These are phyloP conservation scores for Trichoderma breve DNA, from an alignment of 2,329 filamentous ascomycete species.

Conservation along the genomic window DNA sequence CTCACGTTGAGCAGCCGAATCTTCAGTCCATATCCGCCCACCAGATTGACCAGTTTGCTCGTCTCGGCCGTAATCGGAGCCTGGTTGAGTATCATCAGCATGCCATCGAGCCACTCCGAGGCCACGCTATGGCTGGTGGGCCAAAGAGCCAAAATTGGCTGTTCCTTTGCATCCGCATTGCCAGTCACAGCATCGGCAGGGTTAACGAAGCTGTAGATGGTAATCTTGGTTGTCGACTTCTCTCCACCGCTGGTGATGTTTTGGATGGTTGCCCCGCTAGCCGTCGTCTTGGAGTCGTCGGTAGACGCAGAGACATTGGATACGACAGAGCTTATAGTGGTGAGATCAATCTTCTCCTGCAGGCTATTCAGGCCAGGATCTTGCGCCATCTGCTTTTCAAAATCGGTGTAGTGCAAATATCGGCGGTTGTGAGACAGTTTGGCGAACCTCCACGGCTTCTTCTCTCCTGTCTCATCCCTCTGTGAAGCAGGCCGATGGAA, in stretches of 20 bases:
- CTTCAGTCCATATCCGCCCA: constrained; percentile 88
- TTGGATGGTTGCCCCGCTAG: constrained; percentile 44
- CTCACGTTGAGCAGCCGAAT: constrained; percentile 88
- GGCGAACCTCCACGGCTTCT: constrained; percentile 74
- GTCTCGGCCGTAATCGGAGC: constrained; percentile 96
- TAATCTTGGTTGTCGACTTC: constrained; percentile 76
- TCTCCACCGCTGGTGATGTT: constrained; percentile 30
- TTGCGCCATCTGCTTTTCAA: constrained; percentile 60
- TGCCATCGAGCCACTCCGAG: constrained; percentile 93
- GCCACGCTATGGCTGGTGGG: constrained; percentile 78
- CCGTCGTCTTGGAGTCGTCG: constrained; percentile 47
- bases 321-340: constrained; percentile 85
- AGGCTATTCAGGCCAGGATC: constrained; percentile 73
- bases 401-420: constrained; percentile 87
- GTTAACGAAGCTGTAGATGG: constrained; percentile 72
- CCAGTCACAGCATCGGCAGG: constrained; percentile 38
- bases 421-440: constrained; percentile 87
- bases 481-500: constrained; percentile 57
- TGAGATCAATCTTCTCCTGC: constrained; percentile 80
- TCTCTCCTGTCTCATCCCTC: constrained; percentile 38
- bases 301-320: constrained; percentile 79
- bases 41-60: constrained; percentile 79
- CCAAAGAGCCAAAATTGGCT: constrained; percentile 76
- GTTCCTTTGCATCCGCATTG: constrained; percentile 53
- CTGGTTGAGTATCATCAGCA: constrained; percentile 93